Percentiles rank a stretch among this genome's conserved stretches.
Conservation (phyloP, 257 asterid species). For the Jasminum sambac region DNA sequence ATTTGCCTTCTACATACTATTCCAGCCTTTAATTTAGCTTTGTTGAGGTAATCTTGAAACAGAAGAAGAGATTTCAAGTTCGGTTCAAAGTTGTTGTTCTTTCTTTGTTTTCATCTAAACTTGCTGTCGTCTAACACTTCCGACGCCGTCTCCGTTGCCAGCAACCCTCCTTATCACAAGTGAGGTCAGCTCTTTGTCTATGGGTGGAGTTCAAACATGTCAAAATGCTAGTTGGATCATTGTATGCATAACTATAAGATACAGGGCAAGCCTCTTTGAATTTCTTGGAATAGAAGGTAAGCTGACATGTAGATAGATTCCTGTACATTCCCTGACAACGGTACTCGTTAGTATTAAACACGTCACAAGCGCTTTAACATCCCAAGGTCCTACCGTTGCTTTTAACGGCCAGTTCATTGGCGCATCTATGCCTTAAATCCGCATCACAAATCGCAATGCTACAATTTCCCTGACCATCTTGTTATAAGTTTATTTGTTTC, state of each 20-base stretch:
- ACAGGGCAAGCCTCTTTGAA: conserved; percentile 79
- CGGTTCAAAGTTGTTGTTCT: too few species aligned
- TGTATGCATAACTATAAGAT: conserved; percentile 92
- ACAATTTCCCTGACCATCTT: conserved; percentile 51
- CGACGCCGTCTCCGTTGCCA: too few species aligned
- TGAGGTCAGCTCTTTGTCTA: too few species aligned
- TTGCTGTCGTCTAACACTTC: too few species aligned
- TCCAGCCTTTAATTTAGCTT: too few species aligned
- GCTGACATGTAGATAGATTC: conserved; percentile 69
- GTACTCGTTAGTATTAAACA: conserved; percentile 77
- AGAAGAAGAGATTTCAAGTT: too few species aligned
- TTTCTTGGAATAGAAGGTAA: conserved; percentile 67
- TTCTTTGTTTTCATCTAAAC: too few species aligned
- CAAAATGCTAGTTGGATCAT: conserved; percentile 81
- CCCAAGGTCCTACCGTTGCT: conserved; percentile 51
- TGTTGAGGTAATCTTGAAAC: too few species aligned
- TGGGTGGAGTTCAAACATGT: too few species aligned
- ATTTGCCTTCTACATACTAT: too few species aligned
- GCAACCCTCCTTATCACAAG: too few species aligned
- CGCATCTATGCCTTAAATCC: conserved; percentile 65
- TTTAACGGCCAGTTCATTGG: conserved; percentile 58
- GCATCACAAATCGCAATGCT: conserved; percentile 71
- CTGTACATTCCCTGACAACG: conserved; percentile 82
- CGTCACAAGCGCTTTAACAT: conserved; percentile 91
- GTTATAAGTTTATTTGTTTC: too few species aligned